These are phyloP conservation scores for Dimocarpus longan DNA, from an alignment of 345 rosid species.

Conservation along the genomic window DNA sequence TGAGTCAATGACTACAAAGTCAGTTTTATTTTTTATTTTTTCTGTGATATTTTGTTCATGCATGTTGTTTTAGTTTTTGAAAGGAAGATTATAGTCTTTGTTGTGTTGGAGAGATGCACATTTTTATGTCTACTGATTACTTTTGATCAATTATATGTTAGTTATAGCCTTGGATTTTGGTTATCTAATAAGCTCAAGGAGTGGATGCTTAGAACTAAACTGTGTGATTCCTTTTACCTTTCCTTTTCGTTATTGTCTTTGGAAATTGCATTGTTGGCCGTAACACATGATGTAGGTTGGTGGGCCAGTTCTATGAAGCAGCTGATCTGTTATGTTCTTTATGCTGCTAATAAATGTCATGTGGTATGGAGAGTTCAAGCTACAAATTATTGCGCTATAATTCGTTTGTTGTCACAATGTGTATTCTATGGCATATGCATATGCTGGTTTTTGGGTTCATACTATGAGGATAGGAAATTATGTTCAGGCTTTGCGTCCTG, in stretches of 20 bases:
- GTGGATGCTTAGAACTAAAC: not conserved
- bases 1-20: constrained; percentile 62
- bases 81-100: not conserved
- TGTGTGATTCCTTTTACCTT: not conserved
- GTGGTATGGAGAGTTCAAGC: too few relatives aligned
- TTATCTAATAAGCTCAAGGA: not conserved
- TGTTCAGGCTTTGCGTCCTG: not conserved
- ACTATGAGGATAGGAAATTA: not conserved
- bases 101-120: not conserved
- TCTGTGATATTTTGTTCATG: not conserved
- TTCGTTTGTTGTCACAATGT: not conserved
- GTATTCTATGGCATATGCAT: not conserved
- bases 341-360: too few relatives aligned
- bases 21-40: not conserved
- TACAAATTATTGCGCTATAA: not conserved
- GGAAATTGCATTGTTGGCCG: not conserved
- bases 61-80: not conserved
- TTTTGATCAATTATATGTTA: not conserved
- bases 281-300: not conserved
- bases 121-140: not conserved
- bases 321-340: not conserved
- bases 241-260: not conserved
- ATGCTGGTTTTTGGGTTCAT: not conserved
- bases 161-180: not conserved
- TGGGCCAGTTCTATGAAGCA: not conserved